Percentiles rank a stretch among this genome's conserved stretches.
Conservation (phyloP, 2,329 filamentous ascomycete genomes). For the Phyllachora maydis region DNA sequence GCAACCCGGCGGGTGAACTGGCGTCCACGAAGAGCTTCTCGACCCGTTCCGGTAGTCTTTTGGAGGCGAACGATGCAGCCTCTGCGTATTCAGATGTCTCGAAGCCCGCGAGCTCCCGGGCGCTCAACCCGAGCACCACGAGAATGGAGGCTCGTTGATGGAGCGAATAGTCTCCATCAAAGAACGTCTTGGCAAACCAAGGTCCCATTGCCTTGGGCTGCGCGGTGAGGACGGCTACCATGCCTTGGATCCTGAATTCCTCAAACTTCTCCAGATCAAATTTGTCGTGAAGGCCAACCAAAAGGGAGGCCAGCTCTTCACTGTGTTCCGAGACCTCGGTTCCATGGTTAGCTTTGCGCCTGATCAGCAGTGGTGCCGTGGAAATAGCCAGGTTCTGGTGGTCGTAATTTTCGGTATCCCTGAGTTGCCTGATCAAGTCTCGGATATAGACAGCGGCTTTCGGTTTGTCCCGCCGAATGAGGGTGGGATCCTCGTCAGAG, state of each 20-base stretch:
- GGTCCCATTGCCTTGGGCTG: conserved; percentile 59
- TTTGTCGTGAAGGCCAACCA: conserved; percentile 70
- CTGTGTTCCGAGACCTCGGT: conserved; percentile 72
- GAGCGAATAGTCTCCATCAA: conserved; percentile 80
- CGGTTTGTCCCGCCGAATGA: conserved; percentile 66
- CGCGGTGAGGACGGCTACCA: conserved; percentile 64
- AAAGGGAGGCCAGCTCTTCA: conserved; percentile 54
- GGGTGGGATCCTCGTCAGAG: conserved; percentile 78
- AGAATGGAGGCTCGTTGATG: conserved; percentile 68
- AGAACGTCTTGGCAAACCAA: conserved; percentile 72
- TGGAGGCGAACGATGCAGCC: conserved; percentile 51
- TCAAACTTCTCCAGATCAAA: conserved; percentile 65
- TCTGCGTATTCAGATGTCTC: conserved; percentile 31
- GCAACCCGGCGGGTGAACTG: conserved; percentile 4
- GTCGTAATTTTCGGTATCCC: conserved; percentile 69
- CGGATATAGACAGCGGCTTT: conserved; percentile 79
- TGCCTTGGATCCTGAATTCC: conserved; percentile 53
- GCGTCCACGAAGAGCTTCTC: conserved; percentile 44
- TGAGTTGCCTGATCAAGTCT: conserved; percentile 59
- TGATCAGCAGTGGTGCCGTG: conserved; percentile 61
- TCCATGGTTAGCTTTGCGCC: conserved; percentile 74
- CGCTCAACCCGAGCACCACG: conserved; percentile 60
- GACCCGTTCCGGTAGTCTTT: conserved; percentile 52
- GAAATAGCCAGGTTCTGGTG: conserved; percentile 60
- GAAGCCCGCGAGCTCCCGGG: conserved; percentile 68